Conservation (phyloP, 495 filamentous ascomycete species). For the Zalerion maritima region DNA sequence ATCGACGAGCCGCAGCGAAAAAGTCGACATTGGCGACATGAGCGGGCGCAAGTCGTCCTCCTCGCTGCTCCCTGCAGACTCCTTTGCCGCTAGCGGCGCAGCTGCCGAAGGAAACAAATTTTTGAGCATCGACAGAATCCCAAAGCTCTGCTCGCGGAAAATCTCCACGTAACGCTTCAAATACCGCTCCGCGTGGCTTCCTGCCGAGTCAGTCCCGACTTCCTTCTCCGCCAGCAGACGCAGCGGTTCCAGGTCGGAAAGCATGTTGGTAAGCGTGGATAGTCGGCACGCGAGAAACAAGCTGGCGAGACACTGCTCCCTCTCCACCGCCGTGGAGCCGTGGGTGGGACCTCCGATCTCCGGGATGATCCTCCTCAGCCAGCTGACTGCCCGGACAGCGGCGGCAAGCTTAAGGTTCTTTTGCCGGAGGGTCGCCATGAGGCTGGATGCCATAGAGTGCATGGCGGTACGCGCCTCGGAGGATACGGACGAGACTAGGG, state of each 20-base stretch:
- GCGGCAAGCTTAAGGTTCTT: constrained; percentile 78
- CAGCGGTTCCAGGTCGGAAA: constrained; percentile 75
- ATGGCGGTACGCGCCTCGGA: constrained; percentile 75
- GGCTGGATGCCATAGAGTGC: constrained; percentile 72
- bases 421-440: constrained; percentile 61
- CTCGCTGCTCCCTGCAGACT: constrained; percentile 9
- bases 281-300: constrained; percentile 81
- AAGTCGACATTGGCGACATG: constrained; percentile 67
- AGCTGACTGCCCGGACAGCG: constrained; percentile 83
- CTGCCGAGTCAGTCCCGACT: constrained; percentile 32
- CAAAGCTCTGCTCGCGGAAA: constrained; percentile 95
- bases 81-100: constrained; percentile 11
- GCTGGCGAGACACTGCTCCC: constrained; percentile 55
- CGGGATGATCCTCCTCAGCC: constrained; percentile 75
- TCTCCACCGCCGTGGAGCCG: constrained; percentile 28
- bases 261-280: constrained; percentile 60
- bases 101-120: constrained; percentile 60
- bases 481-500: constrained; percentile 56
- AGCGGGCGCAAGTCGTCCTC: constrained; percentile 50
- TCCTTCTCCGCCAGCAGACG: constrained; percentile 85
- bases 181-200: constrained; percentile 87
- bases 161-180: constrained; percentile 95
- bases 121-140: constrained; percentile 81
- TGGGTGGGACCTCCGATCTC: constrained; percentile 46
- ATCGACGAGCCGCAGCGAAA: constrained; percentile 72